A percentile compares a stretch with the other conserved stretches of the same genome.
Evolutionary conservation across 2,329 filamentous ascomycete species (phyloP).

Genomic region (Arthrobotrys megalospora): DNA sequence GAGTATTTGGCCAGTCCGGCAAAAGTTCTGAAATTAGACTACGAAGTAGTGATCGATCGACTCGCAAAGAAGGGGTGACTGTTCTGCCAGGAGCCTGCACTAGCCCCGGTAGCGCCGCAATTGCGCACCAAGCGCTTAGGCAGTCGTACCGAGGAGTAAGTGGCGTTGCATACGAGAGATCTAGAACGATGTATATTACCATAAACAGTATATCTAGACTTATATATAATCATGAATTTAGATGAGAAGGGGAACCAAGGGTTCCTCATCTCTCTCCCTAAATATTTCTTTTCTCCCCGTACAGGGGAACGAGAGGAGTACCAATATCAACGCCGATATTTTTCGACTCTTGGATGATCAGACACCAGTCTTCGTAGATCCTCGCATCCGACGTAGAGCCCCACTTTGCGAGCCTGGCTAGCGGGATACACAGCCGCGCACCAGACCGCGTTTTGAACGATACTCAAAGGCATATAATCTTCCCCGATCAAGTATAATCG

Average conservation of each 20-base stretch:
- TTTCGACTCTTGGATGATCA: too few relatives aligned
- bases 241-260: too few relatives aligned
- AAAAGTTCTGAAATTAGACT: neutral
- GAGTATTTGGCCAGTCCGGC: neutral
- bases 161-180: too few relatives aligned
- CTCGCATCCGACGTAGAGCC: neutral
- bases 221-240: too few relatives aligned
- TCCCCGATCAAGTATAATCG: neutral
- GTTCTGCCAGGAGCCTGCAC: neutral
- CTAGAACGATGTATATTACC: too few relatives aligned
- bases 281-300: too few relatives aligned
- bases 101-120: neutral
- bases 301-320: too few relatives aligned
- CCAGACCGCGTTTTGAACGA: neutral
- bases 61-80: neutral
- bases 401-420: neutral
- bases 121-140: too few relatives aligned
- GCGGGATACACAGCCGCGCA: constrained; percentile 4
- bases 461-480: constrained; percentile 6
- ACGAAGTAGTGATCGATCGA: neutral
- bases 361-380: neutral
- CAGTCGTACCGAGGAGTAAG: too few relatives aligned
- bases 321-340: too few relatives aligned
- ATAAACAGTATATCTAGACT: too few relatives aligned
- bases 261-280: too few relatives aligned